These are phyloP conservation scores for Gyrodon lividus DNA, from an alignment of 768 basidiomycete genomes.

Conservation along the genomic window DNA sequence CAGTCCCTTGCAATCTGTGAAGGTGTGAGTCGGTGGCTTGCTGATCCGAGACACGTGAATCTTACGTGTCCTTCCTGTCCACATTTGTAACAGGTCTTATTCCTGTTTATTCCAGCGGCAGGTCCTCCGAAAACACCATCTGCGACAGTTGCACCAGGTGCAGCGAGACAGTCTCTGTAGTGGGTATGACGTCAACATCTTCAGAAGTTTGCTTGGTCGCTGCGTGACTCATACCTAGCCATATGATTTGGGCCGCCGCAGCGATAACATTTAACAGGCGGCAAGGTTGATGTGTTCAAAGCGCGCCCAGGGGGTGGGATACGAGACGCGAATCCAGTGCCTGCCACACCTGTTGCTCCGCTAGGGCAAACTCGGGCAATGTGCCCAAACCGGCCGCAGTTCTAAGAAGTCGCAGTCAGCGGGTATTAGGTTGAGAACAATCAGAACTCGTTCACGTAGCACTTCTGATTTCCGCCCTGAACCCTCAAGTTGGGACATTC, in stretches of 20 bases:
- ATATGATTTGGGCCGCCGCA: slow-evolving; percentile 89
- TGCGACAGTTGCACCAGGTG: slow-evolving; percentile 53
- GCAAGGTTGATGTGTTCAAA: slow-evolving; percentile 72
- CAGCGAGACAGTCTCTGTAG: slow-evolving; percentile 76
- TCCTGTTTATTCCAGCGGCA: slow-evolving; percentile 48
- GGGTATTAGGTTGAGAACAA: slow-evolving; percentile 1
- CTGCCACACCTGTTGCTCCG: slow-evolving; percentile 37
- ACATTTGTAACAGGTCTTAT: slow-evolving; percentile 86
- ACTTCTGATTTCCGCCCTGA: slow-evolving; percentile 71
- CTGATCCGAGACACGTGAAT: slow-evolving; percentile 9
- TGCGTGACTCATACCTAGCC: slow-evolving; percentile 52
- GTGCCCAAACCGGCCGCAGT: slow-evolving; percentile 81
- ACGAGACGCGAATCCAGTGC: slow-evolving; percentile 58
- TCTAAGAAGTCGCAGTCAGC: slow-evolving; percentile 39
- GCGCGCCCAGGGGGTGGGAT: slow-evolving; percentile 72
- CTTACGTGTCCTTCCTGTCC: slow-evolving; percentile 85
- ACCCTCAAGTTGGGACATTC: slow-evolving; percentile 81
- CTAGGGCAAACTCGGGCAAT: slow-evolving; percentile 76
- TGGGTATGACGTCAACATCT: slow-evolving; percentile 8
- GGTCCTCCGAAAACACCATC: slow-evolving; percentile 48
- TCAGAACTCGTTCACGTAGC: slow-evolving; percentile 59
- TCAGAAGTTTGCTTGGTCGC: slow-evolving; percentile 2
- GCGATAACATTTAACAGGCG: slow-evolving; percentile 85
- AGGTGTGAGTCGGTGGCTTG: slow-evolving; percentile 4
- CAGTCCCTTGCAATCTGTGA: slow-evolving; percentile 65